These are phyloP conservation scores for Yarrowia phangngaensis DNA, from an alignment of 805 yeast species.

Conservation along the genomic window DNA sequence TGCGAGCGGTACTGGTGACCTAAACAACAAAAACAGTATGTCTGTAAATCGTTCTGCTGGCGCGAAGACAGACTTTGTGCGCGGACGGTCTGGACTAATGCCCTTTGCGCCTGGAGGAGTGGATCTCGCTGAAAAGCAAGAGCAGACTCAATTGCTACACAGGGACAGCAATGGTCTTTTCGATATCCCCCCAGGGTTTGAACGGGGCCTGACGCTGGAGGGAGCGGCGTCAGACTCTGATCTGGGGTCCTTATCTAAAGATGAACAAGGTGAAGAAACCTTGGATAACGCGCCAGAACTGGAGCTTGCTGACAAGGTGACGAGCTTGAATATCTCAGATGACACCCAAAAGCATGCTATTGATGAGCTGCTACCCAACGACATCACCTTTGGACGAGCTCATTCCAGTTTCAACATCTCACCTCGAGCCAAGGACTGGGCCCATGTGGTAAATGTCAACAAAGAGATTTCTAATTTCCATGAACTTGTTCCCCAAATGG, in stretches of 20 bases:
- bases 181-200: conserved; percentile 77
- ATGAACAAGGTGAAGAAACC: conserved; percentile 29
- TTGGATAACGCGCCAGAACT: conserved; percentile 32
- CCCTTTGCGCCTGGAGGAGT: conserved; percentile 95
- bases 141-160: conserved; percentile 45
- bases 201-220: conserved; percentile 56
- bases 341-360: conserved; percentile 34
- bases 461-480: conserved; percentile 78
- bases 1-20: conserved; percentile 40
- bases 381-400: conserved; percentile 48
- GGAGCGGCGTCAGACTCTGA: conserved; percentile 30
- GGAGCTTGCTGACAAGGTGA: conserved; percentile 32
- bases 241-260: conserved; percentile 38
- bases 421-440: conserved; percentile 62
- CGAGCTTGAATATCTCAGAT: neutral
- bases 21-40: conserved; percentile 64
- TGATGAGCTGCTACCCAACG: conserved; percentile 51
- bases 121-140: conserved; percentile 35
- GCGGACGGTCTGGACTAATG: conserved; percentile 67
- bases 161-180: conserved; percentile 71
- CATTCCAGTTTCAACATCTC: conserved; percentile 18
- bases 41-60: conserved; percentile 67
- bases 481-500: conserved; percentile 89
- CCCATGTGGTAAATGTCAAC: conserved; percentile 86
- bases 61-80: conserved; percentile 55